phyloP scores from a whole-genome alignment of 1,284 basidiomycete genomes.

The Prillingera fragicola region DNA sequence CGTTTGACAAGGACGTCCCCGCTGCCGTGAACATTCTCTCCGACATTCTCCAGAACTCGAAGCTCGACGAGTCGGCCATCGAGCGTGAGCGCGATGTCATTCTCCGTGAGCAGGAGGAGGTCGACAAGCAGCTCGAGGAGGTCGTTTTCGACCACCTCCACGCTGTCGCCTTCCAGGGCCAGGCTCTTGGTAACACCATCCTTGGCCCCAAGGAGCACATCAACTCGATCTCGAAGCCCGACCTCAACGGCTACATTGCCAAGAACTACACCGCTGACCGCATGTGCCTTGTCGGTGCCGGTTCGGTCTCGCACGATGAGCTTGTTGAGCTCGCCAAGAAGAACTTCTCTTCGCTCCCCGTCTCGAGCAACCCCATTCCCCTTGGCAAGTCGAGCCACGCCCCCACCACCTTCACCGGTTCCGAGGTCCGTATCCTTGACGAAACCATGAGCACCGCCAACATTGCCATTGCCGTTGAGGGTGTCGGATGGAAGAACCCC shows the following conservation, averaged over 20 bases:
- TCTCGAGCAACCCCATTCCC: conserved; percentile 80
- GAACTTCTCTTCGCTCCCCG: conserved; percentile 84
- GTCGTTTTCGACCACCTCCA: conserved; percentile 99
- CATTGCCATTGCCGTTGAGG: conserved; percentile 95
- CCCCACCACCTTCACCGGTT: conserved; percentile 81
- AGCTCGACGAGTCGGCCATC: conserved; percentile 80
- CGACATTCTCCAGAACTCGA: conserved; percentile 97
- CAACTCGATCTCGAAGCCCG: conserved; percentile 86
- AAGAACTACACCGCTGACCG: conserved; percentile 98
- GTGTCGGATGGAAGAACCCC: conserved; percentile 94
- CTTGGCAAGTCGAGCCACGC: conserved; percentile 70
- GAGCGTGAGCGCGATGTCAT: conserved; percentile 98
- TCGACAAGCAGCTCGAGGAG: conserved; percentile 97
- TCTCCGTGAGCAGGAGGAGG: conserved; percentile 95
- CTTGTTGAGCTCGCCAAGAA: conserved; percentile 93
- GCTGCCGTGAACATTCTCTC: conserved; percentile 93
- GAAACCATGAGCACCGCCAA: conserved; percentile 84
- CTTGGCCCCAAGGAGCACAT: conserved; percentile 96
- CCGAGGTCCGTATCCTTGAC: conserved; percentile 93
- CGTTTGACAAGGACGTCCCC: conserved; percentile 92
- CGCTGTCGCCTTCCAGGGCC: conserved; percentile 75
- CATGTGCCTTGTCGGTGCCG: conserved; percentile 96
- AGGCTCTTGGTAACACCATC: conserved; percentile 83
- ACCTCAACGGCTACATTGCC: conserved; percentile 87
- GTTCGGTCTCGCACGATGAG: conserved; percentile 86